Base-by-base conservation (phyloP, 2,329 filamentous ascomycete genomes). In the Pyricularia sp. region DNA sequence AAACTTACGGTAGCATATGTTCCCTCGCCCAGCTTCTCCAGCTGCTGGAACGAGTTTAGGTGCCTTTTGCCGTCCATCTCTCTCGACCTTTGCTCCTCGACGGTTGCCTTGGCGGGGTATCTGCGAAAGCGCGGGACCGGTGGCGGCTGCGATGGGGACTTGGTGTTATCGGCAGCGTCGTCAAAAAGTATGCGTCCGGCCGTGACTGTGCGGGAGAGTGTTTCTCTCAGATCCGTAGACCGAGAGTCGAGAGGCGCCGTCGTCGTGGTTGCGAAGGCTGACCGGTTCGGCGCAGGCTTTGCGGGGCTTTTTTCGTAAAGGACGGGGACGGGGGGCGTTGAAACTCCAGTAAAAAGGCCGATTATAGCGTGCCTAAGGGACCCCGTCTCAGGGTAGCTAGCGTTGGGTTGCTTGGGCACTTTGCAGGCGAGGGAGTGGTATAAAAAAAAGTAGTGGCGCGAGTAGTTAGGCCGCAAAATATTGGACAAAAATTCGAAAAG, bases 21-120 rank as follows among this genome's bases (percentile, higher is more conserved):
- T 71, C 95, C 95, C 84, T 99, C 95, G 76, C 95, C 95, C 73
- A 99, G 87, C 91, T 94, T 99, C 82, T 99, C 95, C 79, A 98
- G 87, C 88, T 98, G 95, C 86, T 98, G 94, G 85, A 99, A 99
- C 71, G 94, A 98, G 82, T 92, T 97, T 69, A 94, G 94, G 76
- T 97, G 93, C 76, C 92, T 86, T 79, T 96, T 92, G 77, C 92
- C 92, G 81, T 97, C 94, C 94, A 98, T 98, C 71, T 70, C 78
- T 74, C 36, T 30, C 65, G 65, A 69, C 58, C 69, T 63, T 68
- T 61, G 70, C 42, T 69, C 68, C 11, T 69, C 70, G 67, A 68
- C 59, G 4, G 67, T 70, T 31, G 67, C 55, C 14, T 4, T 66
- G 33, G 68, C 59, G 66, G 71, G 73, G 42, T 72, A 74, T 70